Percentiles rank a stretch among this genome's conserved stretches.
Conservation (phyloP, 1,284 basidiomycete species). For the Melampsora larici-populina region DNA sequence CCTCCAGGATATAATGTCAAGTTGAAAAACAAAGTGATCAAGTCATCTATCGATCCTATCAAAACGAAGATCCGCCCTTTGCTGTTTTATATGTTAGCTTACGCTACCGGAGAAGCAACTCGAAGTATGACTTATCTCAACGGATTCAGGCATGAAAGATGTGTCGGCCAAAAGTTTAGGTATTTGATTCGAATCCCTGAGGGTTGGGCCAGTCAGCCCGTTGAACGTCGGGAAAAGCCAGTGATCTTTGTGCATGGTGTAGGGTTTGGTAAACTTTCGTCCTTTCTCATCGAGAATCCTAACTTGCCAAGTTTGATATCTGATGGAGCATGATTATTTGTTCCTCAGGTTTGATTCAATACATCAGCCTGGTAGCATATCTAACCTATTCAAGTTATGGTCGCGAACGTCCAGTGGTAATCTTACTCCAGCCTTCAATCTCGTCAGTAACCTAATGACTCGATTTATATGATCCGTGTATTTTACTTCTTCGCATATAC, state of each 20-base stretch:
- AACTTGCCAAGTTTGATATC: constrained; percentile 6
- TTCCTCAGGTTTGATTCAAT: constrained; percentile 23
- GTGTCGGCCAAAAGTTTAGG: constrained; percentile 14
- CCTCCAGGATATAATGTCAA: constrained; percentile 29
- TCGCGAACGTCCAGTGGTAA: constrained; percentile 25
- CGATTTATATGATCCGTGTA: not conserved
- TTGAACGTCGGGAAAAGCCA: constrained; percentile 25
- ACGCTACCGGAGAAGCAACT: constrained; percentile 1
- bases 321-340: not conserved
- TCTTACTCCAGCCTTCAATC: constrained; percentile 33
- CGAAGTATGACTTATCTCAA: constrained; percentile 1
- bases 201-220: constrained; percentile 9
- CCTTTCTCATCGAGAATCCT: not conserved
- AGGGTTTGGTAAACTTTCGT: constrained; percentile 19
- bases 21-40: constrained; percentile 24
- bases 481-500: not conserved
- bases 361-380: constrained; percentile 14
- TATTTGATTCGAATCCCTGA: constrained; percentile 30
- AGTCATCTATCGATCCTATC: constrained; percentile 17
- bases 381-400: constrained; percentile 24
- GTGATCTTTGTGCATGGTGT: constrained; percentile 36
- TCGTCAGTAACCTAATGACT: constrained; percentile 16
- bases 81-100: constrained; percentile 17
- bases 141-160: constrained; percentile 14
- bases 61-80: constrained; percentile 19